Evolutionary conservation across 495 filamentous ascomycete species (phyloP), one percentile per base, ranked within the genome.

Genomic region (Tuber aestivum): DNA sequence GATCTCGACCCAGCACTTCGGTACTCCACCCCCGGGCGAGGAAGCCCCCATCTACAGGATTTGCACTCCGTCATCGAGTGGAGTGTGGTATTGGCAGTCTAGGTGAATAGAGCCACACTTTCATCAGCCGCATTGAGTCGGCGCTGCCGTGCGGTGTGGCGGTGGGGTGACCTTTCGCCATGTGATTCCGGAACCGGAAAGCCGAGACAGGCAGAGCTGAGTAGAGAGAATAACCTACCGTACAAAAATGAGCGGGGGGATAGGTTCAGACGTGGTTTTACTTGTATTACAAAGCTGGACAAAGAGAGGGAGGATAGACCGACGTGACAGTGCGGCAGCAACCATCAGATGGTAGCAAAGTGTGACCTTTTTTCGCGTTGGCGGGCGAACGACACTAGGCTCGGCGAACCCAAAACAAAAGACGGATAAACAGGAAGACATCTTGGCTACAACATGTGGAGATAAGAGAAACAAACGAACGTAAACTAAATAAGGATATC

Each of bases 401-500:
- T 0, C 14, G 4, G 16, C 27, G 3, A 18, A 35, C 32, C 32
- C 56, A 4, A 65, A 35, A 35, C 32, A 14, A 27, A 27, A 27
- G n/a, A 61, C 23, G 3, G 50, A 32, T 27, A 65, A 65, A 32
- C 27, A 20, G 27, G 56, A 32, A 35, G 35, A 65, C 5, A 18
- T 6, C 18, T 65, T 65, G 32, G 27, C 1, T 32, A 65, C 7
- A 9, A 32, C 27, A 65, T 32, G 56, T 27, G 12, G 27, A 65
- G 27, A n/a, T n/a, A 14, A n/a, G n/a, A 65, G 38, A 65, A 12
- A 32, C n/a, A 65, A 65, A 32, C 56, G 32, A n/a, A 32, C 56
- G 56, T 16, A 65, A 12, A 65, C 56, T 65, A 72, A 71, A 40
- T 48, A 69, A 76, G 68, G 68, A 20, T 61, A 41, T 75, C 70